Evolutionary conservation across 495 filamentous ascomycete species (phyloP), one percentile per base, ranked within the genome.

Genomic region (Trichoderma asperelloides): DNA sequence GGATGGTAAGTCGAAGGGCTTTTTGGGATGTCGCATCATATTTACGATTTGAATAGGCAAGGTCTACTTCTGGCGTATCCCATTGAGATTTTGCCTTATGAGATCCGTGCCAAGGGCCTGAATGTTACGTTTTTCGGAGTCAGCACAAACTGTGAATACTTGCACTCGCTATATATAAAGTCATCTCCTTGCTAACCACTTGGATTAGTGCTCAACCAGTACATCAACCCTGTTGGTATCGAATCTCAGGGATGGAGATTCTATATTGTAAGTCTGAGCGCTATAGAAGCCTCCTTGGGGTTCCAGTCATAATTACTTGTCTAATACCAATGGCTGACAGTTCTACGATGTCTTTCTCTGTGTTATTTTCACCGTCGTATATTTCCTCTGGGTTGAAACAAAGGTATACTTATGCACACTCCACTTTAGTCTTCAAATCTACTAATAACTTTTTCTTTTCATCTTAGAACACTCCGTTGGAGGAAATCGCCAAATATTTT

Each of bases 61-160:
- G 84, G 86, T 66, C 79, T 91, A 51, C 82, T 90, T 40, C 80
- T 89, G 68, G 85, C 84, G 60, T 89, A 89, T 73, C 78, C 84
- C 41, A 82, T 89, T 68, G 89, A 91, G 77, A 87, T 91, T 70
- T 81, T 91, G 57, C 89, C 89, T 0, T 92, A 88, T 79, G 82
- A 82, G 67, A 83, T 91, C 66, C 87, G 89, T 51, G 88, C 88
- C 72, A 78, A 82, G 78, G 79, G 80, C 40, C 75, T 85, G 67
- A 77, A 55, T 8, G 49, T 55, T 25, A 55, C 49, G 8, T 55
- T 55, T 55, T 55, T 55, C 49, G 49, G 49, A 11, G 49, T 55
- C 49, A 55, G 49, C 6, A n/a, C 49, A 23, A n/a, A 2, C 16
- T 55, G 49, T 55, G n/a, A 55, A n/a, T 55, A 25, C 49, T 27